A percentile compares a stretch with the other conserved stretches of the same genome.
Conservation (phyloP, 352 stramenopile species). For the Pseudoperonospora humuli region DNA sequence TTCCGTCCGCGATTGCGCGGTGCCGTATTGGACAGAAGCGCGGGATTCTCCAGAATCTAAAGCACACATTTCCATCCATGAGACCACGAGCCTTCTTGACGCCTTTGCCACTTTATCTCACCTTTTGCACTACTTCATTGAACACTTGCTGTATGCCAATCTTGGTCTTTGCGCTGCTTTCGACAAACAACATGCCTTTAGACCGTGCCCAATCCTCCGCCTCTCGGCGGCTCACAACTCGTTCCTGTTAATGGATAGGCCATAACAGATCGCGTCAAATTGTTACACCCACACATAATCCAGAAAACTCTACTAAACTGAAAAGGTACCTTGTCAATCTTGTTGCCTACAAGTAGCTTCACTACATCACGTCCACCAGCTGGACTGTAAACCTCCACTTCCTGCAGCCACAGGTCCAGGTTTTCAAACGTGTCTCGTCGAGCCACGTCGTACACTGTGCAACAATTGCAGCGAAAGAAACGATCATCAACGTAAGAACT, state of each 20-base stretch:
- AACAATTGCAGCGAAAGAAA: background rate
- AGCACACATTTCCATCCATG: constrained; percentile 3
- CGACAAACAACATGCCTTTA: constrained; percentile 97
- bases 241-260: constrained; percentile 55
- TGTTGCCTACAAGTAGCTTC: constrained; percentile 98
- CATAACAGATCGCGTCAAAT: background rate
- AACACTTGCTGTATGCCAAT: constrained; percentile 95
- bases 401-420: constrained; percentile 95
- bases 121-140: constrained; percentile 97
- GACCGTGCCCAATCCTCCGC: constrained; percentile 93
- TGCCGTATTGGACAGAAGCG: constrained; percentile 82
- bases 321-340: constrained; percentile 83
- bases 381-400: constrained; percentile 95
- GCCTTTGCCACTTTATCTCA: constrained; percentile 20
- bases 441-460: constrained; percentile 93
- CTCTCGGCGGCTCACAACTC: constrained; percentile 89
- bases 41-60: constrained; percentile 87
- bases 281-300: too few species aligned
- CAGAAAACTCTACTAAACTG: too few species aligned
- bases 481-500: constrained; percentile 2
- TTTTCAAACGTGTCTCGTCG: constrained; percentile 97
- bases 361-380: constrained; percentile 93
- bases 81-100: background rate
- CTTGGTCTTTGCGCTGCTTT: constrained; percentile 95
- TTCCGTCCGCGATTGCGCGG: constrained; percentile 55